Conservation (phyloP, 495 filamentous ascomycete genomes). For the Neurospora sp. region DNA sequence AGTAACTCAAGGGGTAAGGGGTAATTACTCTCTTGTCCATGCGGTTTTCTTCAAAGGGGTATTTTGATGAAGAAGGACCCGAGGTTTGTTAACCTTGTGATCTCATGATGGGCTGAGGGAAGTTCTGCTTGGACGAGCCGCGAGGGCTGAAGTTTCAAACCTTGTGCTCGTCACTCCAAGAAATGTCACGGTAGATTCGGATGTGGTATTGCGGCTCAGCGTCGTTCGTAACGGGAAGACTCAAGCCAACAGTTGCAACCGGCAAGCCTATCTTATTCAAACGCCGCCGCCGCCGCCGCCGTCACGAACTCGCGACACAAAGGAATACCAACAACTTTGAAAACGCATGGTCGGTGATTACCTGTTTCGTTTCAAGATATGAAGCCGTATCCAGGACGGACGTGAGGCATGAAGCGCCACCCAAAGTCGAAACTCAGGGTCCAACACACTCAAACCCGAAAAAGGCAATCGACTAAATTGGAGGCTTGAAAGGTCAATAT, state of each 20-base stretch:
- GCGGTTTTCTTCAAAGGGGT: not conserved
- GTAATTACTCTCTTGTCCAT: not conserved
- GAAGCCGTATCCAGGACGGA: no score
- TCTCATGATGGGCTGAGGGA: not conserved
- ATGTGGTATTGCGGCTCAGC: not conserved
- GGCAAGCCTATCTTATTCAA: not conserved
- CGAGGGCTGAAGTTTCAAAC: not conserved
- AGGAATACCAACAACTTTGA: no score
- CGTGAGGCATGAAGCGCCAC: no score
- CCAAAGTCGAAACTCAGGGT: no score
- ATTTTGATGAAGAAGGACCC: not conserved
- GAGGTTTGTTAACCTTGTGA: not conserved
- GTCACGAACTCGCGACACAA: not conserved
- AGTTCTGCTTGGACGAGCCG: not conserved
- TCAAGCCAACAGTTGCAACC: not conserved
- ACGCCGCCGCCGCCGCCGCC: not conserved
- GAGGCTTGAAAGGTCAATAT: no score
- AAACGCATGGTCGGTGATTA: not conserved
- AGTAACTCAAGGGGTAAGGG: not conserved
- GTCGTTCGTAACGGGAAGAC: not conserved
- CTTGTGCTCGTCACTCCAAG: not conserved
- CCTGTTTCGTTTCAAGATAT: no score
- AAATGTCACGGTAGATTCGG: not conserved
- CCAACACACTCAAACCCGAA: no score
- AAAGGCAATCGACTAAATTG: no score